These are phyloP conservation scores for Metarhizium rileyi DNA, from an alignment of 2,329 filamentous ascomycete genomes.

Conservation along the genomic window DNA sequence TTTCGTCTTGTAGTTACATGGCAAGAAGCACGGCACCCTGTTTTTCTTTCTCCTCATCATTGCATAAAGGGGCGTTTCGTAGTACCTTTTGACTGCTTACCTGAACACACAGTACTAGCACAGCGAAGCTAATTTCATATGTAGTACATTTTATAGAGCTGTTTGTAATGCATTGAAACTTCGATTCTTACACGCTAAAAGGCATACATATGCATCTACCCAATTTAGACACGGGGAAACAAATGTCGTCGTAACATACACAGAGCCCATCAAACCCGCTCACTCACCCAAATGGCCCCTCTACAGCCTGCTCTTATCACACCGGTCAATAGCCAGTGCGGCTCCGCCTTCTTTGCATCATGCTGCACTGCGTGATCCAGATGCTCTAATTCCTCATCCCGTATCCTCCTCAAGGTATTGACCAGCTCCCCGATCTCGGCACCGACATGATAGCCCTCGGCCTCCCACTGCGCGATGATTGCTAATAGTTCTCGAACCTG, in stretches of 20 bases:
- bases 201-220: background rate
- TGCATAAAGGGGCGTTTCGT: background rate
- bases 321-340: conserved; percentile 80
- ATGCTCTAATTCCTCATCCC: conserved; percentile 95
- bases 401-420: conserved; percentile 65
- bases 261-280: conserved; percentile 45
- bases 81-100: background rate
- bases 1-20: background rate
- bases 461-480: conserved; percentile 70
- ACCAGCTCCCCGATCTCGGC: conserved; percentile 67
- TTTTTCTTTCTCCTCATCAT: background rate
- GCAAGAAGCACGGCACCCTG: background rate
- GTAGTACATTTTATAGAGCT: conserved; percentile 1
- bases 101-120: background rate
- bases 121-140: background rate
- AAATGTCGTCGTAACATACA: background rate
- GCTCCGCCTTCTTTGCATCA: conserved; percentile 80
- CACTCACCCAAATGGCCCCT: conserved; percentile 86
- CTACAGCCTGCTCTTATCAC: conserved; percentile 84
- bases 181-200: background rate
- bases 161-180: conserved; percentile 4
- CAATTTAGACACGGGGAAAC: background rate
- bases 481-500: conserved; percentile 76
- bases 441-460: conserved; percentile 68
- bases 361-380: conserved; percentile 90